Evolutionary conservation across 345 rosid genomes (phyloP).

Genomic region (Combretum micranthum): DNA sequence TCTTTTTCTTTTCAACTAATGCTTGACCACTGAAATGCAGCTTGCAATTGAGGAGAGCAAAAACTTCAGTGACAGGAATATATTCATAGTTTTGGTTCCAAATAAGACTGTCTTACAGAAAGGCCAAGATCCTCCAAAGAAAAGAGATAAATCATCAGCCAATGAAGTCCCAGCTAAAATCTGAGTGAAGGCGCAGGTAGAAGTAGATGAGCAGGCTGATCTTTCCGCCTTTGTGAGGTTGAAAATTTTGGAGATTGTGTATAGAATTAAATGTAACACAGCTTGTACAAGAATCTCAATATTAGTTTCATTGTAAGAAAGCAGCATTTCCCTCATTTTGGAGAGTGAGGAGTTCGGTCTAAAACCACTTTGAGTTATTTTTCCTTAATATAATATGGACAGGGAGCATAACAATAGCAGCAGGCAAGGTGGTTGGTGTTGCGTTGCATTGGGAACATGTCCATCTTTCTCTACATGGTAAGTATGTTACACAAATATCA

Average conservation of each 20-base stretch:
- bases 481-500: too few species aligned
- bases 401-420: too few species aligned
- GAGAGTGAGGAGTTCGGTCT: too few species aligned
- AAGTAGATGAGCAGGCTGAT: background rate
- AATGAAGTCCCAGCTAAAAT: slow-evolving; percentile 59
- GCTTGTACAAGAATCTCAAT: too few species aligned
- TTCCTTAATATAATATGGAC: too few species aligned
- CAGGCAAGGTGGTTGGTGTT: too few species aligned
- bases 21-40: slow-evolving; percentile 27
- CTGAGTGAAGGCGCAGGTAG: slow-evolving; percentile 10
- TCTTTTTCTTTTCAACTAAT: slow-evolving; percentile 3
- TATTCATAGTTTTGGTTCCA: slow-evolving; percentile 74
- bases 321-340: too few species aligned
- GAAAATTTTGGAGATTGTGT: slow-evolving; percentile 1
- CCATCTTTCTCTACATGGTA: too few species aligned
- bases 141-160: slow-evolving; percentile 38
- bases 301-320: too few species aligned
- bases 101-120: slow-evolving; percentile 62
- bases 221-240: background rate
- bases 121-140: slow-evolving; percentile 69
- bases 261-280: too few species aligned
- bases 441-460: too few species aligned
- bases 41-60: slow-evolving; percentile 87
- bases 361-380: too few species aligned
- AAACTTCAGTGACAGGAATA: slow-evolving; percentile 64